Conservation (phyloP, 192 early-diverging fungal genomes). For the Coemansia guatemalensis region DNA sequence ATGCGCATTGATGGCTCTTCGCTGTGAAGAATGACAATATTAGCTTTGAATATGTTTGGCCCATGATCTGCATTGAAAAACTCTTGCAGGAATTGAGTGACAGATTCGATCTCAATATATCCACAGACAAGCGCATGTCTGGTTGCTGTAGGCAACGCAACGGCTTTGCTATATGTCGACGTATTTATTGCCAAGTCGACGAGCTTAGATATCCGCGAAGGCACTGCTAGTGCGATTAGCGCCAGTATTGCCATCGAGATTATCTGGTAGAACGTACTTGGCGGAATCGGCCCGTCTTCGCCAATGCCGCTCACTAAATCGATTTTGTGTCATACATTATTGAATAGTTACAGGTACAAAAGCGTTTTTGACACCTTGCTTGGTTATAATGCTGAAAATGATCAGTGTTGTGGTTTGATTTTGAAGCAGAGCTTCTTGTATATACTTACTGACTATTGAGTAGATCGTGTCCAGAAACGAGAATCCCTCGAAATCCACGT, state of each 20-base stretch:
- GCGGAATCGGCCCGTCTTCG: slow-evolving; percentile 36
- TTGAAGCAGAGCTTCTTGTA: background rate
- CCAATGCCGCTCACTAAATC: slow-evolving; percentile 34
- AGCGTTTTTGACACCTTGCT: background rate
- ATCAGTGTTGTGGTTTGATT: background rate
- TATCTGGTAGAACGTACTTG: slow-evolving; percentile 43
- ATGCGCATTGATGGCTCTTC: slow-evolving; percentile 46
- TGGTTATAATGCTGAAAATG: no score
- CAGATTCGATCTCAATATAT: slow-evolving; percentile 36
- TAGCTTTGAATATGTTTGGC: slow-evolving; percentile 40
- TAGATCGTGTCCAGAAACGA: slow-evolving; percentile 50
- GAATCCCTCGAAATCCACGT: slow-evolving; percentile 25
- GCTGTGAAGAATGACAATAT: slow-evolving; percentile 36
- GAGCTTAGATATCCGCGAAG: slow-evolving; percentile 36
- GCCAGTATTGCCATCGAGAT: slow-evolving; percentile 48
- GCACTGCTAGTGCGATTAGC: slow-evolving; percentile 48
- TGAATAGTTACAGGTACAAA: background rate
- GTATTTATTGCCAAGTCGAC: slow-evolving; percentile 44
- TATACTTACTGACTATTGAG: slow-evolving; percentile 51
- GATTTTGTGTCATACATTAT: slow-evolving; percentile 15
- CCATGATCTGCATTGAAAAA: slow-evolving; percentile 55
- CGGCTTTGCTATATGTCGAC: slow-evolving; percentile 40
- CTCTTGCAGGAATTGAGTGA: slow-evolving; percentile 49
- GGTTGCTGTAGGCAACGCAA: slow-evolving; percentile 29
- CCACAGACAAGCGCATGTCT: slow-evolving; percentile 48